phyloP scores from a whole-genome alignment of 148 eudicot species.

The Rhododendron mucronatum region DNA sequence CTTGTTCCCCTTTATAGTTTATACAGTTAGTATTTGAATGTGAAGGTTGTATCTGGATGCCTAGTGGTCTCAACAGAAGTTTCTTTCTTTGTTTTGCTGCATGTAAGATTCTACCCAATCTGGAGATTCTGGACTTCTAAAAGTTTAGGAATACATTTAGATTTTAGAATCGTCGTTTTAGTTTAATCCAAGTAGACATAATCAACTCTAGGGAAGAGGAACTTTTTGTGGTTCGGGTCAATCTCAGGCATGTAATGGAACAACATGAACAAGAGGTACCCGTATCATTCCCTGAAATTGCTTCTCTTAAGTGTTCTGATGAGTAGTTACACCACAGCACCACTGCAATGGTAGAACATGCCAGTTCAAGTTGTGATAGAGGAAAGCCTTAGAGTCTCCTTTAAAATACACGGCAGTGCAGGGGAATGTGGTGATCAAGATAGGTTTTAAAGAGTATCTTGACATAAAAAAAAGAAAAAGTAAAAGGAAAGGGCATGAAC shows the following conservation, averaged over 20 bases:
- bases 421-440: neutral
- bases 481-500: neutral
- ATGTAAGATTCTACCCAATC: neutral
- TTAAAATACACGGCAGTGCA: neutral
- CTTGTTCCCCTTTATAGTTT: neutral
- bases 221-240: neutral
- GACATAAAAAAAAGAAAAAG: too few relatives aligned
- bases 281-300: neutral
- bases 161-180: neutral
- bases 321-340: neutral
- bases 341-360: neutral
- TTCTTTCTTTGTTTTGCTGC: neutral
- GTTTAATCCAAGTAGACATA: neutral
- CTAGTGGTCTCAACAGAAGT: neutral
- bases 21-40: neutral
- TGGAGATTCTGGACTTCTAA: neutral
- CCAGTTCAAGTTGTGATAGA: neutral
- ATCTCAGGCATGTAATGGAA: too few relatives aligned
- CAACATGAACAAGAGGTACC: neutral
- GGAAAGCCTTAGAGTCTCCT: neutral
- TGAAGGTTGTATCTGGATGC: neutral
- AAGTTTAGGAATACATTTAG: neutral
- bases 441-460: neutral
- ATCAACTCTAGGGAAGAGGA: neutral
- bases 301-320: neutral